Base-by-base conservation (phyloP, 2,329 filamentous ascomycete species). In the Talaromyces sp. region DNA sequence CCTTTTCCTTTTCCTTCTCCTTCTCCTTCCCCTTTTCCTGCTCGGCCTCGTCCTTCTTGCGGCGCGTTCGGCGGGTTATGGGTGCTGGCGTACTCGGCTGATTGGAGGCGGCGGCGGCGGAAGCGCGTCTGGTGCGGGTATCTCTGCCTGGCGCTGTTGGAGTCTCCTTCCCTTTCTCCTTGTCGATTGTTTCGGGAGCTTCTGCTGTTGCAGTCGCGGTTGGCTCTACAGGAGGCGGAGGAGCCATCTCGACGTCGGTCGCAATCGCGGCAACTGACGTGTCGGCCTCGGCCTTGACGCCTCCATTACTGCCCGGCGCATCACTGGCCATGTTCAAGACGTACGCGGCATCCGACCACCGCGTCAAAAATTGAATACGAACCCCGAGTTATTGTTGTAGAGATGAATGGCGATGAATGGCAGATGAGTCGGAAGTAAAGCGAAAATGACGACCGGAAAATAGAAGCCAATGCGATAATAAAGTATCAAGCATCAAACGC, bases 41-140 rank as follows among this genome's bases (percentile, higher is more conserved):
- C 63, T 70, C 65, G 64, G 65, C 58, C 36, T 69, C 68, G 57
- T 65, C 62, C 73, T 78, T 75, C 72, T 78, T 76, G 61, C 75
- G 73, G 68, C 76, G 75, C 68, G 75, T 74, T 68, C 73, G 71
- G 61, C 63, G 63, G 50, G 61, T 63, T 31, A 59, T 44, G 5
- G 60, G 51, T 33, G 36, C 60, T 42, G 56, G 60, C 12, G 60
- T 63, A 54, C 53, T 67, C 65, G 68, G 65, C 64, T 67, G 66
- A 60, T 62, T 63, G 65, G 59, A 63, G 59, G 60, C 52, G 57
- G 63, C 64, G 23, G 57, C 59, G 33, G 64, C 62, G 30, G 72
- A 70, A 57, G 67, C 68, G 67, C 71, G 75, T 68, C 73, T 68
- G 61, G 71, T 68, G 63, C 69, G 70, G 64, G 69, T 65, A 64